These are phyloP conservation scores for Debaryomyces coudertii DNA, from an alignment of 1,139 yeast species.

Conservation along the genomic window DNA sequence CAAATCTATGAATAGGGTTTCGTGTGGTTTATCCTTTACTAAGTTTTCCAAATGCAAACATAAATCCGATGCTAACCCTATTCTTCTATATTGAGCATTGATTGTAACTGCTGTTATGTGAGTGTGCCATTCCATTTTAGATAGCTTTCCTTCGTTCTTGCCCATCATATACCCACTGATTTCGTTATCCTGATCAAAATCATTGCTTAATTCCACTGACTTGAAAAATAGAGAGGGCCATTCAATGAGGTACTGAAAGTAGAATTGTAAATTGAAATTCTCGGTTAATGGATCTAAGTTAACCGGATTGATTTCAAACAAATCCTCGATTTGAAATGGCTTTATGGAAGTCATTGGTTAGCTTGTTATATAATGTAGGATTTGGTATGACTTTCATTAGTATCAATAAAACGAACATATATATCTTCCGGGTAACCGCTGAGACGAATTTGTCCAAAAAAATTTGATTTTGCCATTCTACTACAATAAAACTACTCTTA, in stretches of 20 bases:
- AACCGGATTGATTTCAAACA: conserved; percentile 70
- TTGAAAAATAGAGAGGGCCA: conserved; percentile 94
- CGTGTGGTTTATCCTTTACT: conserved; percentile 66
- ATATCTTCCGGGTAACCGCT: conserved; percentile 1
- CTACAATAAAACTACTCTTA: background rate
- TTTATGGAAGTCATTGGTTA: conserved; percentile 71
- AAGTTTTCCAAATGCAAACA: conserved; percentile 74
- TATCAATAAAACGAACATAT: background rate
- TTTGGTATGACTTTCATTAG: background rate
- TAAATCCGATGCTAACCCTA: conserved; percentile 80
- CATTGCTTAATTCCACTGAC: conserved; percentile 47
- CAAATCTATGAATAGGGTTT: conserved; percentile 83
- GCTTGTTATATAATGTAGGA: background rate
- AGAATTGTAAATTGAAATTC: conserved; percentile 82
- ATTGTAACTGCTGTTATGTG: conserved; percentile 97
- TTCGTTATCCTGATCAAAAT: conserved; percentile 25
- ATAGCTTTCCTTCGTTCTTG: conserved; percentile 81
- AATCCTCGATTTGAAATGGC: conserved; percentile 86
- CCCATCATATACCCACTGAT: conserved; percentile 89
- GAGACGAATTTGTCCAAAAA: background rate
- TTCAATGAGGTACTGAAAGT: conserved; percentile 74
- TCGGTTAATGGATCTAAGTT: conserved; percentile 90
- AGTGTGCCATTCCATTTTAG: conserved; percentile 85
- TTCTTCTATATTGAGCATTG: conserved; percentile 76
- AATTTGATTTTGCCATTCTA: conserved; percentile 8